phyloP scores from a whole-genome alignment of 495 filamentous ascomycete species.

The Xylaria longipes region DNA sequence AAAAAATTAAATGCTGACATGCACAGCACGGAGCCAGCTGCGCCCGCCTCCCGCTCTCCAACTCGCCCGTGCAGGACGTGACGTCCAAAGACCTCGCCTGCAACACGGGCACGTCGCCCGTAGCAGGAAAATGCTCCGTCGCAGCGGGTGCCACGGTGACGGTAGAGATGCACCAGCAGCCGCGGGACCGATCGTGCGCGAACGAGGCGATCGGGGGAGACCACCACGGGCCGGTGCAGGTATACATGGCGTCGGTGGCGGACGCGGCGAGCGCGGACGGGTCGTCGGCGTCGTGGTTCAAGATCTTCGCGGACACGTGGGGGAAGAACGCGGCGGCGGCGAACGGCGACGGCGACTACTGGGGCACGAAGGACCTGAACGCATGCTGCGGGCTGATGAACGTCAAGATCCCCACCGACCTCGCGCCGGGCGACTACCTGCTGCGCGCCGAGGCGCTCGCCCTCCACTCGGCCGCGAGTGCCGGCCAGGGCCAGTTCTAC shows the following conservation, averaged over 20 bases:
- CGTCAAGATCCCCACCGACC: constrained; percentile 54
- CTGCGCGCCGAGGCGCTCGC: constrained; percentile 61
- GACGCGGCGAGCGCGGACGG: constrained; percentile 57
- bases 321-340: constrained; percentile 41
- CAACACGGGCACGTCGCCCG: constrained; percentile 46
- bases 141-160: constrained; percentile 55
- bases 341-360: constrained; percentile 52
- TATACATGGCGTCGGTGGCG: constrained; percentile 60
- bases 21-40: constrained; percentile 44
- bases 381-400: constrained; percentile 58
- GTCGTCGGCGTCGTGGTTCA: constrained; percentile 54
- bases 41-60: constrained; percentile 48
- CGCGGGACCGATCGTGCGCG: constrained; percentile 48
- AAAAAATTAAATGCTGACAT: constrained; percentile 23
- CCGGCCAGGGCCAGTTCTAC: constrained; percentile 56
- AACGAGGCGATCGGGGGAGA: constrained; percentile 58
- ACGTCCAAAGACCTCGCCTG: constrained; percentile 47
- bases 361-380: constrained; percentile 61
- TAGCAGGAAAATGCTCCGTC: constrained; percentile 52
- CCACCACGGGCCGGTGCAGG: constrained; percentile 56
- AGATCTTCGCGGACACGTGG: constrained; percentile 58
- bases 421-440: constrained; percentile 59
- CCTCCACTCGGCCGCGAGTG: constrained; percentile 50
- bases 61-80: constrained; percentile 55
- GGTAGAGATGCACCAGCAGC: constrained; percentile 62